Percentiles rank a stretch among this genome's conserved stretches.
Conservation (phyloP, 805 yeast genomes). For the Phaffomyces opuntiae region DNA sequence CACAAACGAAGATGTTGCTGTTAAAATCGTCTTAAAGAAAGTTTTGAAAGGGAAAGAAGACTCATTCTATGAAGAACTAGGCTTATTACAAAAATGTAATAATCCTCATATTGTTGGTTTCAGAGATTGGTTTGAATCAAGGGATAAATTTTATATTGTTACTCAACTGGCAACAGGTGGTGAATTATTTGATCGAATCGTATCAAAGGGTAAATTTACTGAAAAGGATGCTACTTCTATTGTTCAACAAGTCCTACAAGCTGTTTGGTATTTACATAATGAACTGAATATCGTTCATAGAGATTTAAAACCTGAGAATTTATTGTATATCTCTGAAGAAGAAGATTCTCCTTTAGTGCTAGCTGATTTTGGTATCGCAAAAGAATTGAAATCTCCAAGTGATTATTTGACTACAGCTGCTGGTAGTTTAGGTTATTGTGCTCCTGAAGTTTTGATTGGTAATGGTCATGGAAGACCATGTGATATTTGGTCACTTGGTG, state of each 20-base stretch:
- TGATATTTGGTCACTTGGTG: constrained; percentile 95
- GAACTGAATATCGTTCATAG: constrained; percentile 76
- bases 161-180: constrained; percentile 97
- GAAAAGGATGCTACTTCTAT: constrained; percentile 81
- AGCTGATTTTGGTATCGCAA: constrained; percentile 96
- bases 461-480: constrained; percentile 92
- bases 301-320: constrained; percentile 91
- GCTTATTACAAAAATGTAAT: constrained; percentile 54
- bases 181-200: constrained; percentile 83
- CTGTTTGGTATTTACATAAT: constrained; percentile 71
- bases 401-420: constrained; percentile 67
- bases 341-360: constrained; percentile 68
- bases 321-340: constrained; percentile 56
- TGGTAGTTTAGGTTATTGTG: constrained; percentile 94
- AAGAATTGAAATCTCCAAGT: constrained; percentile 51
- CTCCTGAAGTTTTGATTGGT: constrained; percentile 83
- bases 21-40: constrained; percentile 82
- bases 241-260: constrained; percentile 66
- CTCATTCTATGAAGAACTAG: constrained; percentile 72
- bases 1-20: constrained; percentile 70
- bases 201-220: constrained; percentile 74
- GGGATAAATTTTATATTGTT: constrained; percentile 86
- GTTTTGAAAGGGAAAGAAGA: constrained; percentile 74
- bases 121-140: constrained; percentile 89
- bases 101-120: constrained; percentile 90